Evolutionary conservation across 2,329 filamentous ascomycete genomes (phyloP).

Genomic region (Gyromitra esculenta): DNA sequence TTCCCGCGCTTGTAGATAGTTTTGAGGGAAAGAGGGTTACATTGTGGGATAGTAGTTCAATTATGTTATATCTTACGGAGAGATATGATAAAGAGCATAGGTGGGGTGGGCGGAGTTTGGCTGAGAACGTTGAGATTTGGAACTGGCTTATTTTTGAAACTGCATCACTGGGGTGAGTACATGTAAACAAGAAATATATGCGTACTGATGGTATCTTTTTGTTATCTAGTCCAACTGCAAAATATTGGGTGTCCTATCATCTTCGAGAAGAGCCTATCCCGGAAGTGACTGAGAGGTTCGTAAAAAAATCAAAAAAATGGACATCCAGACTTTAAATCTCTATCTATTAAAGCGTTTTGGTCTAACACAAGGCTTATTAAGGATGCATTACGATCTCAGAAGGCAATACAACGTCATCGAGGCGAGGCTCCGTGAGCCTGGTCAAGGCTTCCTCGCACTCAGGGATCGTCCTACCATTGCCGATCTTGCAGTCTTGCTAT

Average conservation of each 20-base stretch:
- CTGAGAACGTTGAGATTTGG: slow-evolving; percentile 7
- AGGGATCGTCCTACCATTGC: slow-evolving; percentile 11
- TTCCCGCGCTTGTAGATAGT: neutral
- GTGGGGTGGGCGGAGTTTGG: slow-evolving; percentile 1
- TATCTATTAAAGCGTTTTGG: neutral
- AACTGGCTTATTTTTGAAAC: slow-evolving; percentile 17
- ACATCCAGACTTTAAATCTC: neutral
- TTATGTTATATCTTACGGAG: slow-evolving; percentile 15
- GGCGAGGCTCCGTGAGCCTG: slow-evolving; percentile 2
- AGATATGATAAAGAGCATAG: slow-evolving; percentile 6
- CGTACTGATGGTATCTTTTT: neutral
- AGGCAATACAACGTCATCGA: slow-evolving; percentile 6
- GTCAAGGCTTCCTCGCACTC: slow-evolving; percentile 10
- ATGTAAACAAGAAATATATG: neutral
- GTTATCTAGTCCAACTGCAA: slow-evolving; percentile 1
- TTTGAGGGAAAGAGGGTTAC: neutral
- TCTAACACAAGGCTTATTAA: neutral
- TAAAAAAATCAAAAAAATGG: neutral
- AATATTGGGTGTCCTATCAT: slow-evolving; percentile 14
- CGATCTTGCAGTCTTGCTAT: slow-evolving; percentile 4
- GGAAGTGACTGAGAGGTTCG: slow-evolving; percentile 9
- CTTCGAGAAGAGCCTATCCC: slow-evolving; percentile 11
- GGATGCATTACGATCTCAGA: slow-evolving; percentile 5
- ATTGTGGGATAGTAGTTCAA: slow-evolving; percentile 21
- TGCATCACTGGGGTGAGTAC: slow-evolving; percentile 6